A percentile compares a stretch with the other conserved stretches of the same genome.
Conservation (phyloP, 164 flowering plant genomes). For the Kingdonia uniflora region DNA sequence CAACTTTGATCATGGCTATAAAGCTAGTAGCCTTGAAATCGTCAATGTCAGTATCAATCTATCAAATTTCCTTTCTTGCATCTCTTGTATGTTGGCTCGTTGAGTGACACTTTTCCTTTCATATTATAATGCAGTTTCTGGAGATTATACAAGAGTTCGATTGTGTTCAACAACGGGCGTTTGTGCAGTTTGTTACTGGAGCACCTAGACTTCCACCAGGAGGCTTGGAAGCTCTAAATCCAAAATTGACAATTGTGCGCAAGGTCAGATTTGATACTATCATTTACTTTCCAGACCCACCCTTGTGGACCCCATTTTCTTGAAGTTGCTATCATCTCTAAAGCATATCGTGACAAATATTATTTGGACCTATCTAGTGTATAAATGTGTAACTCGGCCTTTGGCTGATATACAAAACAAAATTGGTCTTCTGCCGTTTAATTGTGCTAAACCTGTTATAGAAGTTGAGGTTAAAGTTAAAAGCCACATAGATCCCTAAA, state of each 20-base stretch:
- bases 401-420: too few relatives aligned
- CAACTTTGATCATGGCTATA: constrained; percentile 96
- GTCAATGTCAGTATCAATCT: constrained; percentile 39
- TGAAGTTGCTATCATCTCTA: too few relatives aligned
- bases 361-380: too few relatives aligned
- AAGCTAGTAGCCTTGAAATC: constrained; percentile 75
- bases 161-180: constrained; percentile 51
- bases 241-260: constrained; percentile 84
- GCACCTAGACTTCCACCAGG: constrained; percentile 95
- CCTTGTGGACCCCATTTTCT: neutral
- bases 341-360: too few relatives aligned
- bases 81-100: neutral
- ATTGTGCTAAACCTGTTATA: too few relatives aligned
- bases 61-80: neutral
- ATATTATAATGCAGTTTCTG: constrained; percentile 43
- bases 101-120: neutral
- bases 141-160: constrained; percentile 65
- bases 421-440: too few relatives aligned
- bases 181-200: constrained; percentile 92
- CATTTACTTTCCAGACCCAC: neutral
- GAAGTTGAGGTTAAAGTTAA: too few relatives aligned
- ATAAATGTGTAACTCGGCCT: too few relatives aligned
- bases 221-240: constrained; percentile 82
- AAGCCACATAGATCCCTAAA: too few relatives aligned
- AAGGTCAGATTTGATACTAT: constrained; percentile 42